Evolutionary conservation across 176 grass and related monocot species (phyloP), one percentile per base, ranked within the genome.

Genomic region (Phoenix roebelenii): DNA sequence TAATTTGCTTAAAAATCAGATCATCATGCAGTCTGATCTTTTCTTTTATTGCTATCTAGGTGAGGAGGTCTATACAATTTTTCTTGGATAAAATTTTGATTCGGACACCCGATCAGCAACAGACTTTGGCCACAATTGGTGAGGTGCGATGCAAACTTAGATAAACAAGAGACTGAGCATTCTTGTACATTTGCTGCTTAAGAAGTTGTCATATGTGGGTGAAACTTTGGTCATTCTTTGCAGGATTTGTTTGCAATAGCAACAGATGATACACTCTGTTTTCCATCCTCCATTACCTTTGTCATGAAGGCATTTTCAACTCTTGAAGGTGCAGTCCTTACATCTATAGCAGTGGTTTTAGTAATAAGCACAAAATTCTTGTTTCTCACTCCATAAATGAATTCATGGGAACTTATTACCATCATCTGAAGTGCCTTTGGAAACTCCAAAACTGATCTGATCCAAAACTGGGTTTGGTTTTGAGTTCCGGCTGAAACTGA

Each of bases 161-260:
- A 58, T 44, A 44, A 44, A 14, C 10, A 44, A 44, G 35, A 44
- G 35, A 44, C 35, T 12, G 35, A 44, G 9, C 35, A 44, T 39
- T 39, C 7, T 39, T 39, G 32, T 44, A 12, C 35, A 44, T 44
- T 44, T 44, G 10, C 35, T 44, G 9, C 35, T 44, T 44, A 44
- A 44, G 10, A 44, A 12, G 10, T 44, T 12, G 7, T 35, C 4
- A 3, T 12, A 44, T 14, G 35, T 44, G 9, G 35, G 35, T 14
- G 35, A 44, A 44, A 52, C n/a, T 53, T 15, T 18, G 10, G 70
- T 49, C 52, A 49, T 16, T 25, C 25, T 72, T 82, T 86, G 1
- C 55, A 96, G 92, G 92, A 96, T 60, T 88, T 96, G 63, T 96
- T 96, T 88, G 86, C 92, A 7, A 87, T 96, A 82, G 86, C 83